phyloP scores from a whole-genome alignment of 2,329 filamentous ascomycete genomes.

The Fusarium tuaranense region DNA sequence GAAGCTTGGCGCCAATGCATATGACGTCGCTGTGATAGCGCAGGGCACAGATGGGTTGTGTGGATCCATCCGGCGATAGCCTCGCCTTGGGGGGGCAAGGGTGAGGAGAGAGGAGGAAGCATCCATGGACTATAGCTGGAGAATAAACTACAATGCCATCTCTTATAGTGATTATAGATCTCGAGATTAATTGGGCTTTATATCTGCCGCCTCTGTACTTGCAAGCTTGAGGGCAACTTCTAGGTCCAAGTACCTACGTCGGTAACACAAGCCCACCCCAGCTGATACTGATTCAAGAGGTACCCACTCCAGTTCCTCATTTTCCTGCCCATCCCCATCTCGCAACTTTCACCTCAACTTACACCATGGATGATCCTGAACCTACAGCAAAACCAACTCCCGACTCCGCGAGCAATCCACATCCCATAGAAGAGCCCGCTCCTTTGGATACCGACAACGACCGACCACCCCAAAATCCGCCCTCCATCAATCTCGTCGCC shows the following conservation, averaged over 20 bases:
- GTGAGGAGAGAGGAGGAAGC: background rate
- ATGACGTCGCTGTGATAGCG: conserved; percentile 30
- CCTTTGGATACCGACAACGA: conserved; percentile 1
- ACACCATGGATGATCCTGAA: conserved; percentile 37
- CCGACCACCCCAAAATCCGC: conserved; percentile 12
- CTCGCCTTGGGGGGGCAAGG: conserved; percentile 11
- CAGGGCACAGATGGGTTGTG: background rate
- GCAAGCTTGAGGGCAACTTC: background rate
- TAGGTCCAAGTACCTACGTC: background rate
- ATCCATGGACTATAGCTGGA: background rate
- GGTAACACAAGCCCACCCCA: background rate
- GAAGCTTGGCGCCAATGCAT: conserved; percentile 27
- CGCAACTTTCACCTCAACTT: conserved; percentile 34
- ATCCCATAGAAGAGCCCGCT: background rate
- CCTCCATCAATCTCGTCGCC: conserved; percentile 37
- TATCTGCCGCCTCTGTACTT: background rate
- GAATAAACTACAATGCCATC: background rate
- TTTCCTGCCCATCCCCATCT: conserved; percentile 35
- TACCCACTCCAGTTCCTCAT: conserved; percentile 28
- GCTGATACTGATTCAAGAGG: background rate
- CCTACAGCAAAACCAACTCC: conserved; percentile 14
- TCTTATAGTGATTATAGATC: background rate
- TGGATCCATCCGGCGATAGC: conserved; percentile 25
- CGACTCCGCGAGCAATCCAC: background rate
- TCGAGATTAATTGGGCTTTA: background rate